A percentile compares a stretch with the other conserved stretches of the same genome.
These are phyloP conservation scores for Ehretia macrophylla DNA, from an alignment of 257 asterid species.

Conservation along the genomic window DNA sequence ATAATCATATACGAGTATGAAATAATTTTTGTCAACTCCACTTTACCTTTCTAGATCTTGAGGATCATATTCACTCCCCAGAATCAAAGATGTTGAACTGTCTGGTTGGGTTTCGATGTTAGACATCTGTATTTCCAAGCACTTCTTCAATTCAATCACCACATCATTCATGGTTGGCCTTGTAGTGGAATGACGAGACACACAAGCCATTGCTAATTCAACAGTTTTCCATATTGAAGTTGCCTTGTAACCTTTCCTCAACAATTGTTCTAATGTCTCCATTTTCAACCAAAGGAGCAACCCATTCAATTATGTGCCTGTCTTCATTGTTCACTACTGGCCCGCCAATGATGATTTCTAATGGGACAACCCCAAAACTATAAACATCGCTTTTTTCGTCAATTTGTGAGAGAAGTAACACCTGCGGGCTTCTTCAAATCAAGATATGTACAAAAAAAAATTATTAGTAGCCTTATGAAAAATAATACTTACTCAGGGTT, in stretches of 20 bases:
- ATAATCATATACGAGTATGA: too few species aligned
- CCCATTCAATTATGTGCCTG: constrained; percentile 29
- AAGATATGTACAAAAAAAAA: too few species aligned
- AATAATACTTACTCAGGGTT: constrained; percentile 35
- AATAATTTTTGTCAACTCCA: too few species aligned
- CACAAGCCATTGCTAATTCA: constrained; percentile 31
- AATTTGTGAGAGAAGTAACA: constrained; percentile 7
- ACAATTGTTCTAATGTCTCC: constrained; percentile 26
- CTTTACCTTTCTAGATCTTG: too few species aligned
- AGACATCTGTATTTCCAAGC: constrained; percentile 10
- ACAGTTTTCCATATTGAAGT: constrained; percentile 27
- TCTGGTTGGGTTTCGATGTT: background rate
- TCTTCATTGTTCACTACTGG: constrained; percentile 6
- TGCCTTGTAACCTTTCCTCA: constrained; percentile 28
- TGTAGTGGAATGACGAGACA: constrained; percentile 12
- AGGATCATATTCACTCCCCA: background rate
- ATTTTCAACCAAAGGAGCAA: constrained; percentile 1
- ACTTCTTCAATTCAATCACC: constrained; percentile 24
- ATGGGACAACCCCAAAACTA: constrained; percentile 36
- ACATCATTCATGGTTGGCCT: constrained; percentile 39
- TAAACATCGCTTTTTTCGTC: constrained; percentile 36
- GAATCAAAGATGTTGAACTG: background rate
- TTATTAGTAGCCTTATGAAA: too few species aligned
- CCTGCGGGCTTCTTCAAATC: background rate
- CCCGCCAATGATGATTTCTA: constrained; percentile 31